These are phyloP conservation scores for Scutellaria baicalensis DNA, from an alignment of 257 asterid genomes.

Conservation along the genomic window DNA sequence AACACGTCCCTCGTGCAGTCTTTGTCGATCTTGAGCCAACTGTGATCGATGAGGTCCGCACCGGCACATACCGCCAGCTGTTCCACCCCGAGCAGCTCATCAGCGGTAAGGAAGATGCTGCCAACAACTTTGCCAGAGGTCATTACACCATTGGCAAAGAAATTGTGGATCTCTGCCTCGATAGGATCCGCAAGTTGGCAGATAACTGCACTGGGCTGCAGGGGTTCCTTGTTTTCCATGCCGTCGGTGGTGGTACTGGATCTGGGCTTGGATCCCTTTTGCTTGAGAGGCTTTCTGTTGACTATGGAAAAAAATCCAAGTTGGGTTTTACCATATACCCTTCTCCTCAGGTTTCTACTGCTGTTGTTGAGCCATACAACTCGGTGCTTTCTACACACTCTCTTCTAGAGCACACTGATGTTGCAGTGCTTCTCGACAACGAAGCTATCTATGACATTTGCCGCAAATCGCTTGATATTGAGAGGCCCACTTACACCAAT, in stretches of 20 bases:
- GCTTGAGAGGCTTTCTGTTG: conserved; percentile 54
- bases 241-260: conserved; percentile 60
- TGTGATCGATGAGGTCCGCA: conserved; percentile 52
- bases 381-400: conserved; percentile 48
- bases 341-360: conserved; percentile 57
- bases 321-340: conserved; percentile 52
- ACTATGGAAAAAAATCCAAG: conserved; percentile 47
- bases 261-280: conserved; percentile 50
- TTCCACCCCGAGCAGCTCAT: conserved; percentile 57
- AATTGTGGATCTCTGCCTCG: conserved; percentile 51
- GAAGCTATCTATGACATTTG: conserved; percentile 53
- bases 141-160: conserved; percentile 56
- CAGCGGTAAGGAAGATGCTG: conserved; percentile 56
- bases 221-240: conserved; percentile 52
- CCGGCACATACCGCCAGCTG: conserved; percentile 53
- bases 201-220: conserved; percentile 57
- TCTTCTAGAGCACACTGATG: conserved; percentile 55
- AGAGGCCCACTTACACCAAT: conserved; percentile 53
- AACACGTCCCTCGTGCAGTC: conserved; percentile 52
- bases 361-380: conserved; percentile 56
- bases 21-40: conserved; percentile 57
- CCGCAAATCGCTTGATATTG: conserved; percentile 45
- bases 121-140: conserved; percentile 60
- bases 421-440: conserved; percentile 49
- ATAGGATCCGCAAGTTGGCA: conserved; percentile 50